Evolutionary conservation across 768 basidiomycete species (phyloP), one percentile per base, ranked within the genome.

Genomic region (Boletus rubescentipes): DNA sequence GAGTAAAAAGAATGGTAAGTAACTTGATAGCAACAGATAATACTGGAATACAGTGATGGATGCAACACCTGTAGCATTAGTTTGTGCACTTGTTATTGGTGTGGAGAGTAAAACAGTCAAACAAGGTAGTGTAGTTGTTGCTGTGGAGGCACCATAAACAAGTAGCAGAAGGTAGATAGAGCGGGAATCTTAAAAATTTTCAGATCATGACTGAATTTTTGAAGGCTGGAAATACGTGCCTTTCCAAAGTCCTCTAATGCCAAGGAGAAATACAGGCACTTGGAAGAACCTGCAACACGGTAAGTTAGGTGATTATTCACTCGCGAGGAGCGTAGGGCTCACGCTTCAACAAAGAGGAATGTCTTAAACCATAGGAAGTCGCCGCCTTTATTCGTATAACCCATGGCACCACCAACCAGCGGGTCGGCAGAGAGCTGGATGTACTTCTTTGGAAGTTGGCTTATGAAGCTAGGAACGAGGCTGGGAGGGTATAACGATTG

Each of bases 81-180:
- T 70, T 23, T 67, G 61, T 2, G 57, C 46, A n/a, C 69, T 71
- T 32, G 78, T 71, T 23, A 73, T 61, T 0, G 83, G 83, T 3
- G 79, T 78, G 18, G 77, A 69, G n/a, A 91, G 66, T 32, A 93
- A 66, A 30, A 80, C 74, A 12, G 76, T 69, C 44, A 94, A 66
- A 63, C 88, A 91, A 0, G 92, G 83, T 32, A 91, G 69, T 14
- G 87, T 86, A 1, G 91, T 92, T 0, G 90, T 93, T 0, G 81
- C 77, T 3, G 90, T 87, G 0, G 88, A 90, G 0, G 89, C 87
- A 29, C 78, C 89, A 69, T 93, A 94, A 29, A 86, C 67, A 9
- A 88, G 73, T 14, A 94, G 72, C 31, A 91, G 75, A 12, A 82
- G 72, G 63, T 87, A 88, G 41, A 86, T 79, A 14, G 69, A 67